Conservation (phyloP, 2,329 filamentous ascomycete species). For the Hymenotorrendiella dingleyae region DNA sequence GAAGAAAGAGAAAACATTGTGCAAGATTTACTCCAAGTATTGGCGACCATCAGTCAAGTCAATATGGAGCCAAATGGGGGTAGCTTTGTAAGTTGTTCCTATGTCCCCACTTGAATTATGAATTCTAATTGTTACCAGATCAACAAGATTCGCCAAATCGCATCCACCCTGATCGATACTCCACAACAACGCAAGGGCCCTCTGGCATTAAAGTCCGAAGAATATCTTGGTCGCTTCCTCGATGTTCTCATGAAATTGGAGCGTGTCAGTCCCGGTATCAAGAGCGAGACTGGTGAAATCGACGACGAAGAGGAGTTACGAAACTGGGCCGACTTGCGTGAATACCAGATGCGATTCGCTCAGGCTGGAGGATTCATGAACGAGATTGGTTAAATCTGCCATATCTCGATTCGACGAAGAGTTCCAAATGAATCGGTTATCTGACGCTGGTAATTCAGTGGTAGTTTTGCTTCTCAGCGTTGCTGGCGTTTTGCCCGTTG, state of each 20-base stretch:
- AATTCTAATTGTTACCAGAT: constrained; percentile 37
- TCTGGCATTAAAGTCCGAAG: constrained; percentile 55
- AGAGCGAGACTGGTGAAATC: constrained; percentile 42
- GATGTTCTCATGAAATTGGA: constrained; percentile 72
- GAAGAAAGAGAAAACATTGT: constrained; percentile 77
- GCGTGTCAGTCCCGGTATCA: constrained; percentile 30
- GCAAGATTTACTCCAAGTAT: constrained; percentile 67
- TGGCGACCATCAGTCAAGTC: constrained; percentile 73
- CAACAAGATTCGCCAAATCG: constrained; percentile 79
- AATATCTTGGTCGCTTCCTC: constrained; percentile 66
- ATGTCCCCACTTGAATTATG: neutral
- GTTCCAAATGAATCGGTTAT: no score
- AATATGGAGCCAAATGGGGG: constrained; percentile 72
- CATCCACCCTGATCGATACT: constrained; percentile 67
- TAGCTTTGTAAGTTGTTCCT: constrained; percentile 48
- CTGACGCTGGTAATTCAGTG: no score
- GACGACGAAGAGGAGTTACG: constrained; percentile 72
- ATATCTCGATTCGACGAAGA: no score
- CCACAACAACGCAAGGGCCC: constrained; percentile 47
- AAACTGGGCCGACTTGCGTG: constrained; percentile 72
- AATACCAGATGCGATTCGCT: constrained; percentile 70
- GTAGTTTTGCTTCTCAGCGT: no score
- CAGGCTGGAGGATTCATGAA: constrained; percentile 53
- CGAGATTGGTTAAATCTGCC: no score
- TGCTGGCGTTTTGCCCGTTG: no score